Conservation (phyloP, 1,284 basidiomycete genomes). For the Apiotrichum gamsii region DNA sequence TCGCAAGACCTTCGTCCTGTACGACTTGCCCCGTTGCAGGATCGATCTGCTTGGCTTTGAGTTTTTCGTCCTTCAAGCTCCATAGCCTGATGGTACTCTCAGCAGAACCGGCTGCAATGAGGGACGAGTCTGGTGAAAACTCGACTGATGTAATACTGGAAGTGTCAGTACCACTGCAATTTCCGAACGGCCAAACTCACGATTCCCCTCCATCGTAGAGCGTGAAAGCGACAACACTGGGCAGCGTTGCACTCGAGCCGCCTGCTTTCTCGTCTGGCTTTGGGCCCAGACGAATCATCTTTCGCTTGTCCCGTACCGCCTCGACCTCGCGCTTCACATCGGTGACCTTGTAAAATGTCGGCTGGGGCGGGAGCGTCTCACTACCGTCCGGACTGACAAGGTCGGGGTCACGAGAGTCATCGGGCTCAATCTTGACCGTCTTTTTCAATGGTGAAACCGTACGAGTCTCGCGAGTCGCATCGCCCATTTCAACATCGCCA, state of each 20-base stretch:
- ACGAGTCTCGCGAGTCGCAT: constrained; percentile 5
- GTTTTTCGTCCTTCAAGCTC: constrained; percentile 87
- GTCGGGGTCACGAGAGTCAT: constrained; percentile 20
- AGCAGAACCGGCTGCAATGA: constrained; percentile 94
- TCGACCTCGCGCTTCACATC: constrained; percentile 91
- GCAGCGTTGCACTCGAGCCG: constrained; percentile 50
- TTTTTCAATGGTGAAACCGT: constrained; percentile 16
- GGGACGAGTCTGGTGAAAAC: constrained; percentile 83
- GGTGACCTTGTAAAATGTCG: constrained; percentile 62
- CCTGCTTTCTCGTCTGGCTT: constrained; percentile 15
- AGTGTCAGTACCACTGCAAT: neutral
- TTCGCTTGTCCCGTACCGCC: constrained; percentile 78
- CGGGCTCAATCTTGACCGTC: constrained; percentile 33
- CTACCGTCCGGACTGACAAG: constrained; percentile 32
- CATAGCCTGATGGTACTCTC: constrained; percentile 94
- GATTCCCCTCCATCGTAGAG: constrained; percentile 84
- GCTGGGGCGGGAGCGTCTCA: constrained; percentile 39
- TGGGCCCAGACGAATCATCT: constrained; percentile 80
- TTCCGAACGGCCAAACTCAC: constrained; percentile 50
- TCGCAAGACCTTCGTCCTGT: constrained; percentile 71
- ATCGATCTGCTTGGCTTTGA: constrained; percentile 57
- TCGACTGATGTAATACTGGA: constrained; percentile 73
- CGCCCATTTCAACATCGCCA: constrained; percentile 38
- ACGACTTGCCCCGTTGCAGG: constrained; percentile 23
- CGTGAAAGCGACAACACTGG: constrained; percentile 88